A percentile compares a stretch with the other conserved stretches of the same genome.
Conservation (phyloP, 768 basidiomycete species). For the Boletus sensibilis region DNA sequence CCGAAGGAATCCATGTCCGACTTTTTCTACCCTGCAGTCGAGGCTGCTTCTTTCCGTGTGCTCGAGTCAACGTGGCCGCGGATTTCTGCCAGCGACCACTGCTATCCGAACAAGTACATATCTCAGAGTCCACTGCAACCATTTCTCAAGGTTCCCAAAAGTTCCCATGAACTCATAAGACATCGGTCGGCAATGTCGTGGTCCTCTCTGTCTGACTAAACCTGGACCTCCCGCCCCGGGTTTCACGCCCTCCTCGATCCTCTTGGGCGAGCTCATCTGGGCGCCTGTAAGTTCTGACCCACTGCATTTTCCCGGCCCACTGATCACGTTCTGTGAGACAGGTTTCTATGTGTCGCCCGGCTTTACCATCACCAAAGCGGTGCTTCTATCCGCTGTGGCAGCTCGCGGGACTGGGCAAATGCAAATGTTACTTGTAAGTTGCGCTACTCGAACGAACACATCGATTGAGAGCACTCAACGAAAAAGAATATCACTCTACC, state of each 20-base stretch:
- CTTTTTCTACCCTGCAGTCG: too few species aligned
- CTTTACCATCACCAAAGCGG: slow-evolving; percentile 55
- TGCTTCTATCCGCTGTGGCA: slow-evolving; percentile 56
- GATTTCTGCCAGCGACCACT: neutral
- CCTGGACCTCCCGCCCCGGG: neutral
- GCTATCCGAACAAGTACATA: neutral
- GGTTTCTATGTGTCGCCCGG: slow-evolving; percentile 56
- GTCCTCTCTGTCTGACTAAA: slow-evolving; percentile 6
- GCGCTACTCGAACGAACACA: neutral
- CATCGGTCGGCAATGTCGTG: neutral
- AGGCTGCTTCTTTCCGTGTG: too few species aligned
- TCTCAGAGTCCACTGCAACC: neutral
- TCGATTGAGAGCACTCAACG: neutral
- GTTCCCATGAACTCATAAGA: neutral
- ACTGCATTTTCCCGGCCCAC: neutral
- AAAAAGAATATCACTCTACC: slow-evolving; percentile 56
- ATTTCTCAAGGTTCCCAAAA: neutral
- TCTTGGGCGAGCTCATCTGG: slow-evolving; percentile 53
- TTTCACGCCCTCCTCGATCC: neutral
- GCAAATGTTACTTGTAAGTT: slow-evolving; percentile 52
- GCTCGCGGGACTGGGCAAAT: slow-evolving; percentile 49
- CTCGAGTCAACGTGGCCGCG: too few species aligned
- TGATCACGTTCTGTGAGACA: slow-evolving; percentile 23
- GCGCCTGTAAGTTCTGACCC: slow-evolving; percentile 45
- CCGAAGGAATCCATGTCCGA: too few species aligned